A percentile compares a stretch with the other conserved stretches of the same genome.
These are phyloP conservation scores for Vitis hybrid DNA, from an alignment of 177 flowering plant species.

Conservation along the genomic window DNA sequence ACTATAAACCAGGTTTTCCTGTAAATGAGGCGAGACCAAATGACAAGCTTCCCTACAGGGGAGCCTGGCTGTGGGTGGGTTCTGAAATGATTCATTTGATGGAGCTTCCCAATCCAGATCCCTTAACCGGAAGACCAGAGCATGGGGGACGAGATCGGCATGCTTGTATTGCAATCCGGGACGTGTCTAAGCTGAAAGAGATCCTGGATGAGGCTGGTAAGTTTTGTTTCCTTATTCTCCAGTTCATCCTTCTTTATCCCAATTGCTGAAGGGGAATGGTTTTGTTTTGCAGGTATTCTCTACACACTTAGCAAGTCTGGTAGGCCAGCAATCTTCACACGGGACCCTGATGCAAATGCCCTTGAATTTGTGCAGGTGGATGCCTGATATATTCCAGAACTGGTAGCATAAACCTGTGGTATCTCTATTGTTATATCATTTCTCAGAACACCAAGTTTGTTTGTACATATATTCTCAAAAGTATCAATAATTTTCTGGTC, in stretches of 20 bases:
- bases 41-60: slow-evolving; percentile 94
- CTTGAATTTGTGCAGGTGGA: slow-evolving; percentile 84
- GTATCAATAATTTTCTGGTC: neutral
- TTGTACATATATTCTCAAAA: slow-evolving; percentile 8
- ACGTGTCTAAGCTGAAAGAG: slow-evolving; percentile 80
- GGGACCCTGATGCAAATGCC: slow-evolving; percentile 97
- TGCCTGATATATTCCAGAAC: slow-evolving; percentile 3
- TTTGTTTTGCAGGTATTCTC: slow-evolving; percentile 55
- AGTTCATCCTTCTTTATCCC: too few relatives aligned
- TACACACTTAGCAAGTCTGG: slow-evolving; percentile 92
- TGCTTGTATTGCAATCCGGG: slow-evolving; percentile 73
- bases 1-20: slow-evolving; percentile 27
- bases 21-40: slow-evolving; percentile 86
- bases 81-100: slow-evolving; percentile 97
- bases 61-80: slow-evolving; percentile 99
- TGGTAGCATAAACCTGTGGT: neutral
- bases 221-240: neutral
- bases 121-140: slow-evolving; percentile 80
- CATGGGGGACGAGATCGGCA: slow-evolving; percentile 98
- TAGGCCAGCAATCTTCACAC: slow-evolving; percentile 87
- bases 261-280: too few relatives aligned
- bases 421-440: neutral
- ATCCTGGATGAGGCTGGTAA: slow-evolving; percentile 83
- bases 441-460: too few relatives aligned
- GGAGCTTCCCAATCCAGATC: slow-evolving; percentile 99